Evolutionary conservation across 352 stramenopile genomes (phyloP), one percentile per base, ranked within the genome.

Genomic region (Pythium oligandrum): DNA sequence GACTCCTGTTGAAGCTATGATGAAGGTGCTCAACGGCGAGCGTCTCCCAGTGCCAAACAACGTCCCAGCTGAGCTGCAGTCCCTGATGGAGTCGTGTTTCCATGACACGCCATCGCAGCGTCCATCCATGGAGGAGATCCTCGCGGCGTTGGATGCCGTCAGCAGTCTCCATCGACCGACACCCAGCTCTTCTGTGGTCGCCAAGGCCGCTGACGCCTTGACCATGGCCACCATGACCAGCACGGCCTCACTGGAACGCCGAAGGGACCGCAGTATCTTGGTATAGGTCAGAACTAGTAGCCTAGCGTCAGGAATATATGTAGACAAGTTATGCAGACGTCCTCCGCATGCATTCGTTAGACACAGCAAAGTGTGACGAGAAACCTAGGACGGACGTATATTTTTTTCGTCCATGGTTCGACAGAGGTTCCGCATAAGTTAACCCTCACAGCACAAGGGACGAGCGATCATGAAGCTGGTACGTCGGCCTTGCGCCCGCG

Each of bases 41-140:
- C 75, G 76, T 9, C 74, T 90, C 7, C 49, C 69, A 1, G 63
- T 87, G 1, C 75, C 78, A 1, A 38, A 58, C 4, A 54, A 73
- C 36, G 54, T 91, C 0, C 77, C 81, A 3, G 45, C 53, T n/a
- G 66, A 73, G 8, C 57, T 90, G 31, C 70, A 68, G 44, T 64
- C 48, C 17, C 65, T 92, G 7, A 86, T 92, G 68, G 73, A 82
- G 48, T 71, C 65, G 17, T 92, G 81, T 48, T 92, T 92, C 56
- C 66, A 76, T 47, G 77, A 89, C 53, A 67, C 70, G 2, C 81
- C 81, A 3, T 58, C 66, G 39, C 61, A 90, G 55, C 76, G 81
- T 26, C 81, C 81, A 36, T 75, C 69, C 12, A 88, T 92, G 78
- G 65, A 64, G n/a, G 66, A 86, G 59, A 86, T 92, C 51, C 45